Conservation (phyloP, 352 stramenopile species). For the Globisporangium iwayamae region DNA sequence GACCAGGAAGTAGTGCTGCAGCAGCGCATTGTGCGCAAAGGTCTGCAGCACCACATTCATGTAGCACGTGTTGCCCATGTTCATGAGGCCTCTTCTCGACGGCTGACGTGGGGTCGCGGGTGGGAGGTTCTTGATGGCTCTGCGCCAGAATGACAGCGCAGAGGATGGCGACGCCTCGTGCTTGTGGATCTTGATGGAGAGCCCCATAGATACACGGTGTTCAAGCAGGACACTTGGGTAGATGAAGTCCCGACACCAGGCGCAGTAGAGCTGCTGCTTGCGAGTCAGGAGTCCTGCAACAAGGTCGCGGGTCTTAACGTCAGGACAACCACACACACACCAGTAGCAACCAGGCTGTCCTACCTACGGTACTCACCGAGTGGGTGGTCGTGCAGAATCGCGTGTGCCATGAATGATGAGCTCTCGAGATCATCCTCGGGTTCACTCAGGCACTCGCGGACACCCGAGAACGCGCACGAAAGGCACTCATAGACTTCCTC, state of each 20-base stretch:
- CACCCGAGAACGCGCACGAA: conserved; percentile 42
- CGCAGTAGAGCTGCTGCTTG: conserved; percentile 56
- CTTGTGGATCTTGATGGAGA: background rate
- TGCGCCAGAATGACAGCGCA: conserved; percentile 15
- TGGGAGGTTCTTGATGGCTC: conserved; percentile 19
- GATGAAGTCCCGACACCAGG: conserved; percentile 54
- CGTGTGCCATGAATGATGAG: conserved; percentile 51
- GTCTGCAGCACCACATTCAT: conserved; percentile 80
- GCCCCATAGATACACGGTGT: background rate
- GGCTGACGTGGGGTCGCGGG: conserved; percentile 14
- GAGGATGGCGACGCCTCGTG: background rate
- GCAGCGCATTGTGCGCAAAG: conserved; percentile 62
- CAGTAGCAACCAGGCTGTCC: background rate
- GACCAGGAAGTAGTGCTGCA: conserved; percentile 73
- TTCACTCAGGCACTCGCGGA: conserved; percentile 29
- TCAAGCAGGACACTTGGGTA: conserved; percentile 33
- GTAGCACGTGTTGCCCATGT: conserved; percentile 86
- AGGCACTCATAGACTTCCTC: conserved; percentile 44
- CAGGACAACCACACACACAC: background rate
- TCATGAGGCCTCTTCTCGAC: conserved; percentile 56
- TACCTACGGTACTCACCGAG: conserved; percentile 30
- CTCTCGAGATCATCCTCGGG: conserved; percentile 21
- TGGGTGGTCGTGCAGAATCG: conserved; percentile 53
- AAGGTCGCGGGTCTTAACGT: conserved; percentile 1
- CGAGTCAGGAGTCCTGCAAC: conserved; percentile 36